Conservation (phyloP, 495 filamentous ascomycete species). For the Tuber indicum region DNA sequence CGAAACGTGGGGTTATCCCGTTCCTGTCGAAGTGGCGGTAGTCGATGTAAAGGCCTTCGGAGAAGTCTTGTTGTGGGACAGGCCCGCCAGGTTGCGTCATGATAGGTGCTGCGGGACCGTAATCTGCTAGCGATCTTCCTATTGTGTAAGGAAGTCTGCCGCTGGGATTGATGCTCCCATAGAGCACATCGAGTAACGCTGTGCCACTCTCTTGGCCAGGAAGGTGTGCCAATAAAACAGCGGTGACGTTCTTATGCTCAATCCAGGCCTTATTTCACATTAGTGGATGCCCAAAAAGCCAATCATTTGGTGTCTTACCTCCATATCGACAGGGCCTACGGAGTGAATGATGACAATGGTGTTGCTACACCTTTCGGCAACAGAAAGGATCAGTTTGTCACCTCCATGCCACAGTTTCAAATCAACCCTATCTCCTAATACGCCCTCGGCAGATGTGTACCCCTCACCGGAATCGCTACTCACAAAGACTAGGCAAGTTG, state of each 20-base stretch:
- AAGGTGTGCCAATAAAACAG: constrained; percentile 76
- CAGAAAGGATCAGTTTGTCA: constrained; percentile 62
- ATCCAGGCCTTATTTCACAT: constrained; percentile 53
- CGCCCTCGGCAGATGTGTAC: constrained; percentile 55
- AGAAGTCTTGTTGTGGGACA: constrained; percentile 77
- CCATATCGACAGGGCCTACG: constrained; percentile 78
- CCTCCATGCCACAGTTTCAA: constrained; percentile 71
- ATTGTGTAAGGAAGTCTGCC: constrained; percentile 88
- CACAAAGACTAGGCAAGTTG: constrained; percentile 58
- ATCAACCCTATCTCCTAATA: constrained; percentile 77
- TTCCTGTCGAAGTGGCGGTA: constrained; percentile 84
- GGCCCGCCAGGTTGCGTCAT: constrained; percentile 65
- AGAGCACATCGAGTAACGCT: constrained; percentile 73
- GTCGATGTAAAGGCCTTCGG: constrained; percentile 78
- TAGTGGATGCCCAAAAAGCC: background rate
- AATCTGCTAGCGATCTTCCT: constrained; percentile 71
- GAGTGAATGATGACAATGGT: constrained; percentile 81
- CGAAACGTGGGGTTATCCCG: constrained; percentile 59
- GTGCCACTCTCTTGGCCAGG: constrained; percentile 89
- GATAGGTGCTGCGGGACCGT: constrained; percentile 70
- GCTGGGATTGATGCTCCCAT: constrained; percentile 77
- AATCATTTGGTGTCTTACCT: constrained; percentile 43
- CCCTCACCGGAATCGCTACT: constrained; percentile 59
- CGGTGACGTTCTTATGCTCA: constrained; percentile 69
- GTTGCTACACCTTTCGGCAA: constrained; percentile 66